Percentiles rank a stretch among this genome's conserved stretches.
phyloP scores from a whole-genome alignment of 192 early-diverging fungal genomes.

The Gamsiella multidivaricata region DNA sequence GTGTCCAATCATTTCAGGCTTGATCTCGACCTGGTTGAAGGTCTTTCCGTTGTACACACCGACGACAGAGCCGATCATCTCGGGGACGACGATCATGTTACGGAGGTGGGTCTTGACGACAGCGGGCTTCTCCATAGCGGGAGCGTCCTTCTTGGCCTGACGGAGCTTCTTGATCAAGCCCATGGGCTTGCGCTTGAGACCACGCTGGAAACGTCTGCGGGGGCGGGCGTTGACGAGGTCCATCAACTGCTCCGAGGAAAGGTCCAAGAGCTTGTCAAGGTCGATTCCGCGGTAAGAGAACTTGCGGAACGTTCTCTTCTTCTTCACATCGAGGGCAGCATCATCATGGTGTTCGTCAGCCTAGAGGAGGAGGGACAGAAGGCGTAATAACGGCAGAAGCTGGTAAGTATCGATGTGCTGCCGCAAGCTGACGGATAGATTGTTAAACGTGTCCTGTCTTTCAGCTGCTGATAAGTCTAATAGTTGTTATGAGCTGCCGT shows the following conservation, averaged over 20 bases:
- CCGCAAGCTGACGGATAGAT: no score
- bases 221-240: slow-evolving; percentile 94
- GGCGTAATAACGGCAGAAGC: neutral
- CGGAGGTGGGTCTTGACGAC: slow-evolving; percentile 98
- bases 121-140: slow-evolving; percentile 91
- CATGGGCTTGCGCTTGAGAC: slow-evolving; percentile 99
- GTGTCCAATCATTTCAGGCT: slow-evolving; percentile 96
- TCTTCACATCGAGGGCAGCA: slow-evolving; percentile 62
- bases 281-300: slow-evolving; percentile 98
- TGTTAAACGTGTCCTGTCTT: neutral
- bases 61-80: slow-evolving; percentile 98
- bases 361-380: slow-evolving; percentile 10
- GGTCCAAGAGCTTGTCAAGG: slow-evolving; percentile 95
- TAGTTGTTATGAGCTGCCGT: no score
- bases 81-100: slow-evolving; percentile 99
- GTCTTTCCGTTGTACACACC: slow-evolving; percentile 99
- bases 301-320: slow-evolving; percentile 97
- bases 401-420: neutral
- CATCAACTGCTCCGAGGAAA: slow-evolving; percentile 90
- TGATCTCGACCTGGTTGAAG: slow-evolving; percentile 99
- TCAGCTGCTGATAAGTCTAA: no score
- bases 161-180: slow-evolving; percentile 99
- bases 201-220: slow-evolving; percentile 98
- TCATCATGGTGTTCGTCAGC: slow-evolving; percentile 56
- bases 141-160: slow-evolving; percentile 94